These are phyloP conservation scores for Candida caryicola DNA, from an alignment of 805 yeast genomes.

Conservation along the genomic window DNA sequence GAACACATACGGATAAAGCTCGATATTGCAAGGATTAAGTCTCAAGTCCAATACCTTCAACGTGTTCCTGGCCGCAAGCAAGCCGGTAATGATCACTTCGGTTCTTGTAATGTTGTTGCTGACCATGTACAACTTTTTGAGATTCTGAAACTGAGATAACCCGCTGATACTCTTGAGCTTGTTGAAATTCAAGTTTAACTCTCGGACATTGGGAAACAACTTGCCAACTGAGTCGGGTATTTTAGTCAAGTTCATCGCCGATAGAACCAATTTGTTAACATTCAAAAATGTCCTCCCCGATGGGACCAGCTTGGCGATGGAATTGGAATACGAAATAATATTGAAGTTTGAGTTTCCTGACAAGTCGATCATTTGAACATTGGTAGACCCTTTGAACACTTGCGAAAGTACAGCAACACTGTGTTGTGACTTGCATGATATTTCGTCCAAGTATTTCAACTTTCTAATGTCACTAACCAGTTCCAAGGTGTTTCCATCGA, in stretches of 20 bases:
- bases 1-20: conserved; percentile 53
- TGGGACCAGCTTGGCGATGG: conserved; percentile 1
- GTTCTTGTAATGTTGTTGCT: conserved; percentile 44
- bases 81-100: conserved; percentile 29
- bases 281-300: conserved; percentile 25
- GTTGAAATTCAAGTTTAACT: conserved; percentile 52
- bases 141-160: conserved; percentile 30
- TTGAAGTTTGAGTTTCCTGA: conserved; percentile 35
- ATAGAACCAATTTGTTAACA: conserved; percentile 39
- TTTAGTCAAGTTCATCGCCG: conserved; percentile 43
- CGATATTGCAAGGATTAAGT: conserved; percentile 47
- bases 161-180: conserved; percentile 33
- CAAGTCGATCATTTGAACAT: conserved; percentile 34
- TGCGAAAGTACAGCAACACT: conserved; percentile 2
- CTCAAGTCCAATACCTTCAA: conserved; percentile 46
- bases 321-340: conserved; percentile 3
- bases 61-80: conserved; percentile 27
- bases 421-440: conserved; percentile 40
- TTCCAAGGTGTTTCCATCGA: conserved; percentile 43
- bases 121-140: conserved; percentile 41
- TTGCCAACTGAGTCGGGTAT: conserved; percentile 38
- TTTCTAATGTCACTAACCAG: conserved; percentile 23
- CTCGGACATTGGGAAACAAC: conserved; percentile 46
- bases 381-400: conserved; percentile 7
- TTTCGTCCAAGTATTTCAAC: conserved; percentile 37